Percentiles rank a stretch among this genome's conserved stretches.
Conservation (phyloP, 768 basidiomycete species). For the Trametes cingulata region DNA sequence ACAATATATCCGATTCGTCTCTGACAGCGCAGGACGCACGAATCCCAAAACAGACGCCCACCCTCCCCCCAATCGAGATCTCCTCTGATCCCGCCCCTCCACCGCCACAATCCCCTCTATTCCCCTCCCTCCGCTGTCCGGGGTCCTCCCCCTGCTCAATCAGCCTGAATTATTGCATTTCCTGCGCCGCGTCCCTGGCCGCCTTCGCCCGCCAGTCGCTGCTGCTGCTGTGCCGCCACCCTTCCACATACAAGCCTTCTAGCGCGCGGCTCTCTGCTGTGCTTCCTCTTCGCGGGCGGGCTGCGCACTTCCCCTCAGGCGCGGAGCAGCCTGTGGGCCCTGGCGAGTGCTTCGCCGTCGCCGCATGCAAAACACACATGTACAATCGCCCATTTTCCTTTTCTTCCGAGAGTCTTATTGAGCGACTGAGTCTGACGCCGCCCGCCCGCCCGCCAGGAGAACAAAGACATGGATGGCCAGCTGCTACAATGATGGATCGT, state of each 20-base stretch:
- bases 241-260: background rate
- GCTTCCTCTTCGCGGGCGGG: background rate
- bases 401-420: too few species aligned
- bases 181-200: background rate
- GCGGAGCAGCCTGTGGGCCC: too few species aligned
- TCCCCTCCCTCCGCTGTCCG: constrained; percentile 6
- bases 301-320: background rate
- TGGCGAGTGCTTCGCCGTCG: too few species aligned
- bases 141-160: constrained; percentile 5
- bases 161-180: background rate
- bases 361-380: too few species aligned
- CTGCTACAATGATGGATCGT: background rate
- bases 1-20: constrained; percentile 19
- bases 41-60: constrained; percentile 8
- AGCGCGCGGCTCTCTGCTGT: background rate
- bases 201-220: background rate
- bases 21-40: constrained; percentile 7
- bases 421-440: too few species aligned
- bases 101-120: constrained; percentile 19
- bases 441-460: too few species aligned
- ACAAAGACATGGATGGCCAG: background rate
- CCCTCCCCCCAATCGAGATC: constrained; percentile 14
- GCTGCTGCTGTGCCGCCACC: background rate
- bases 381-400: too few species aligned
- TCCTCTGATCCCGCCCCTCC: constrained; percentile 9